Base-by-base conservation (phyloP, 1,284 basidiomycete genomes). In the Leccinum pallidistipes region DNA sequence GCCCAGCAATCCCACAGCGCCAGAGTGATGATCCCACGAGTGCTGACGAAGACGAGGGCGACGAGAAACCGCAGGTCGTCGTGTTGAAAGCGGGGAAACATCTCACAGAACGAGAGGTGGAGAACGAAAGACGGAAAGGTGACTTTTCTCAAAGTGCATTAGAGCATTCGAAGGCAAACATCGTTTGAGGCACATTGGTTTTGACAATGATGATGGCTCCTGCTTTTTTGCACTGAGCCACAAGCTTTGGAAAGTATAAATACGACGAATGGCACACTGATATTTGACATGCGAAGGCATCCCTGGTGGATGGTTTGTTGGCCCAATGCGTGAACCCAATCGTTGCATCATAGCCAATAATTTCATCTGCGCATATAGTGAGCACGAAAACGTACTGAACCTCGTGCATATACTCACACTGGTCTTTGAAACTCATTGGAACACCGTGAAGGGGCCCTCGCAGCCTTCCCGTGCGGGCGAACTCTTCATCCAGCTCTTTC, bases 51-150 rank as follows among this genome's bases (percentile, higher is more conserved):
- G 90, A 93, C 56, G 83, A 82, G 18, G 85, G 74, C 0, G 93
- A 95, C 66, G 93, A 95, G 75, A 87, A 83, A 65, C 93, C 93
- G 8, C 90, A 92, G 72, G 86, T 95, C 3, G 91, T 95, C 2
- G 93, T 95, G 9, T 73, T 95, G 66, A 91, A 84, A 70, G 85
- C 90, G 68, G 93, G 93, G 31, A 94, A 92, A 70, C 94, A 95
- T 77, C 78, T 95, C 55, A 86, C 82, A 3, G 86, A 83, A 63
- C 76, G 83, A 56, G 90, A 95, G 69, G 92, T 82, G 3, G 90
- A 91, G 79, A 88, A 91, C 67, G 84, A 92, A 69, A 81, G 84
- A 59, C 83, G 91, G 56, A 85, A 83, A 81, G 90, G 93, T 93
- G 12, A 70, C 55, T 82, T 77, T 31, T 55, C 92, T 80, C 88